Evolutionary conservation across 345 rosid species (phyloP).

Genomic region (Lumnitzera littorea): DNA sequence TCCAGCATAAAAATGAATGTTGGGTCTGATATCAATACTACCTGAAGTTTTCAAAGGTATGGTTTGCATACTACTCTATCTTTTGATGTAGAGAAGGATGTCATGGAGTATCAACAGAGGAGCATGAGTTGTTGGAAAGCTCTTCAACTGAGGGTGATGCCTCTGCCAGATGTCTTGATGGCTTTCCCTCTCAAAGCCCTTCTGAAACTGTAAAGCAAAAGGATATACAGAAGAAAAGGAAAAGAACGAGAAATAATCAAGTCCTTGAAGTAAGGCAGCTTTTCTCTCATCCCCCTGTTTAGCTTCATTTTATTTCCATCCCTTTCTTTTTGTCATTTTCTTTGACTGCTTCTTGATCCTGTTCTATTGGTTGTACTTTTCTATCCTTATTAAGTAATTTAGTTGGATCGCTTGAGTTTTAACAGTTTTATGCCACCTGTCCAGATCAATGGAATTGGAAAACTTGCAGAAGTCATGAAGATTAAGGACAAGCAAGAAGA

Average conservation of each 20-base stretch:
- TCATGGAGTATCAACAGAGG: slow-evolving; percentile 1
- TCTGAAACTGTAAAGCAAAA: slow-evolving; percentile 2
- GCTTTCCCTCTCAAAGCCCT: slow-evolving; percentile 5
- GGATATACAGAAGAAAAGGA: slow-evolving; percentile 19
- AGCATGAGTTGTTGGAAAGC: slow-evolving; percentile 7
- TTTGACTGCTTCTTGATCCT: not conserved
- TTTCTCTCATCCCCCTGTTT: not conserved
- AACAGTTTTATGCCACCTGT: slow-evolving; percentile 1
- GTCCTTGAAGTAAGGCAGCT: slow-evolving; percentile 17
- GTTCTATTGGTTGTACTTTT: not conserved
- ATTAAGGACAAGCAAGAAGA: slow-evolving; percentile 79
- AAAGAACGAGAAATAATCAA: slow-evolving; percentile 12
- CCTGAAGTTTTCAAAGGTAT: too few species aligned
- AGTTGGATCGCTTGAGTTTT: not conserved
- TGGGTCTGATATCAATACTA: too few species aligned
- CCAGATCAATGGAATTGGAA: slow-evolving; percentile 43
- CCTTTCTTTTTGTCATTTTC: not conserved
- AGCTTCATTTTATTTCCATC: not conserved
- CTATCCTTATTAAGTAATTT: slow-evolving; percentile 2
- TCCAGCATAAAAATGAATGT: too few species aligned
- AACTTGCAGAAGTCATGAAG: slow-evolving; percentile 53
- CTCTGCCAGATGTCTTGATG: slow-evolving; percentile 13
- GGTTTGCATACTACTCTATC: too few species aligned
- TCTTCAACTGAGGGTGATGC: slow-evolving; percentile 12
- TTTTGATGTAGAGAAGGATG: not conserved